Evolutionary conservation across 306 rosid genomes (phyloP), one percentile per base, ranked within the genome.

Genomic region (Chamaecrista fasciculata): DNA sequence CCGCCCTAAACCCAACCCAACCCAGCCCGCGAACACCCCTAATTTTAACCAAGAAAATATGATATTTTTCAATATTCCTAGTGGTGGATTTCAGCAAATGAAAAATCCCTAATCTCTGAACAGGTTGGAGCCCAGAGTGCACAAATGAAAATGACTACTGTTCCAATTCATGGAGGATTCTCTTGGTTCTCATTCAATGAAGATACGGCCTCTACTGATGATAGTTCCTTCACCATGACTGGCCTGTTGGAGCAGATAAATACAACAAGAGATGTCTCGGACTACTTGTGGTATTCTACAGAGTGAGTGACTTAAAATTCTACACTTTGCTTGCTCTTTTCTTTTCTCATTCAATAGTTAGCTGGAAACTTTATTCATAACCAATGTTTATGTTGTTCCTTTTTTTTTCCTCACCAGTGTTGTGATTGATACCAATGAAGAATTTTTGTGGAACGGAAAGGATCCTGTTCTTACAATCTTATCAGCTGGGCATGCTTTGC

Each of bases 401-500:
- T 66, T 46, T 19, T 63, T 68, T 75, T 46, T 57, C 4, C 20
- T 77, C 72, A 16, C 49, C 86, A 94, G 98, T 84, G 90, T 94
- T 8, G 82, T 76, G 78, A 82, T 94, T 71, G 86, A 81, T 52
- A 15, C 86, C 59, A 82, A 77, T 11, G 98, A 94, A 82, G 86
- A 75, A 57, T 90, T 86, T 51, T 84, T 94, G 74, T 83, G 80
- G 78, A 90, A 71, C 8, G 89, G 96, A 78, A 85, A 79, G 29
- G 62, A 78, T 76, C 98, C 96, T 37, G 72, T 77, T 74, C 92
- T 94, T 69, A 85, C 96, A 0, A 80, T 88, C 61, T 73, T 85
- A 28, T 94, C 98, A 58, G 98, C 97, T 63, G 98, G 98, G 23
- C 98, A 94, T 83, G 96, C n/a, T n/a, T n/a, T n/a, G n/a, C n/a